phyloP scores from a whole-genome alignment of 768 basidiomycete species.

The Pholiota molesta region DNA sequence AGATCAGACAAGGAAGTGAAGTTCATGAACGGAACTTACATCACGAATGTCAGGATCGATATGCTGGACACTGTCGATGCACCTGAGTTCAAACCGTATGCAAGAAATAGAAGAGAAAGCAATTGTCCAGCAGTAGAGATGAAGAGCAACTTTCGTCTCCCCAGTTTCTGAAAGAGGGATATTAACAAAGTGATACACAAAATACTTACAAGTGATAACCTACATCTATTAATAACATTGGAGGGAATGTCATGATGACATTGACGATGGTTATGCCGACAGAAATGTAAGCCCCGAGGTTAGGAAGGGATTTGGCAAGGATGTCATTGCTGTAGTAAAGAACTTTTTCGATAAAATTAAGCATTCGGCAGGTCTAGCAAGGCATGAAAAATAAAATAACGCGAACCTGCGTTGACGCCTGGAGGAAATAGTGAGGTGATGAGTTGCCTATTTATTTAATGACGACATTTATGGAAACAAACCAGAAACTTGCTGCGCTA shows the following conservation, averaged over 20 bases:
- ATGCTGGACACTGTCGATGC: conserved; percentile 66
- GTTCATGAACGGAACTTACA: conserved; percentile 46
- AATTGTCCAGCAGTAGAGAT: conserved; percentile 70
- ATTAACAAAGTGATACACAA: conserved; percentile 7
- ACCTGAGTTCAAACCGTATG: conserved; percentile 68
- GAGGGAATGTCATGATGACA: conserved; percentile 81
- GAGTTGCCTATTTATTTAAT: neutral
- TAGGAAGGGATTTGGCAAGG: conserved; percentile 76
- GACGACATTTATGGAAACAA: conserved; percentile 10
- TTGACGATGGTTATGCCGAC: conserved; percentile 86
- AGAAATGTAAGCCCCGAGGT: conserved; percentile 80
- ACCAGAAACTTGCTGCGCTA: conserved; percentile 82
- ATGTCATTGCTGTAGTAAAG: conserved; percentile 93
- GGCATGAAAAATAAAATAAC: neutral
- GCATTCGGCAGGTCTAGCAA: neutral
- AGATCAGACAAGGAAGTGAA: neutral
- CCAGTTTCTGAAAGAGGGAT: conserved; percentile 55
- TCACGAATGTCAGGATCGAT: conserved; percentile 79
- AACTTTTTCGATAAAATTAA: conserved; percentile 44
- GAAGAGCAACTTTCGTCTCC: conserved; percentile 69
- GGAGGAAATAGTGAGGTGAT: conserved; percentile 4
- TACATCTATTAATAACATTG: conserved; percentile 87
- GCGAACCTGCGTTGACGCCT: conserved; percentile 78
- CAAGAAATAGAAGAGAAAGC: conserved; percentile 65
- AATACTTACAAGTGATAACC: conserved; percentile 15